These are phyloP conservation scores for Graphilbum fragrans DNA, from an alignment of 2,329 filamentous ascomycete genomes.

Conservation along the genomic window DNA sequence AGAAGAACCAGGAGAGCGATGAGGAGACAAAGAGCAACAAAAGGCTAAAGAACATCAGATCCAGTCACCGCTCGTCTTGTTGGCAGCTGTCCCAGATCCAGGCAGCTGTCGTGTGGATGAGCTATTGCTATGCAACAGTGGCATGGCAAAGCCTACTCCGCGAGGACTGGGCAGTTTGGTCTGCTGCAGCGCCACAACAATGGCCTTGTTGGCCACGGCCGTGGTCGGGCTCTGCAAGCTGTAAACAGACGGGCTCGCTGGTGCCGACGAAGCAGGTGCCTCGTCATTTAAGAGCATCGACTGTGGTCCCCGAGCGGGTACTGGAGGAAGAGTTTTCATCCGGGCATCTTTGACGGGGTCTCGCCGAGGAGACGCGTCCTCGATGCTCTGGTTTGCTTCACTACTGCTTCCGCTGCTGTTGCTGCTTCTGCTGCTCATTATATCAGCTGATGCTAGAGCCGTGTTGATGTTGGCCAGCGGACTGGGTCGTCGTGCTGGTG, in stretches of 20 bases:
- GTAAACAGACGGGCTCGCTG: slow-evolving; percentile 37
- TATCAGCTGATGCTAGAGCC: neutral
- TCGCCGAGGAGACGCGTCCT: slow-evolving; percentile 13
- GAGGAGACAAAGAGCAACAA: neutral
- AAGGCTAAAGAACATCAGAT: slow-evolving; percentile 7
- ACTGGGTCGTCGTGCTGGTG: slow-evolving; percentile 3
- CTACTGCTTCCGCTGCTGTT: neutral
- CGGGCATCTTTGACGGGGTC: slow-evolving; percentile 18
- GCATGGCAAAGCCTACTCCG: slow-evolving; percentile 28
- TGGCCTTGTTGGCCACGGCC: slow-evolving; percentile 15
- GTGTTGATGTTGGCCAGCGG: slow-evolving; percentile 5
- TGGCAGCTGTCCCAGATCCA: no score
- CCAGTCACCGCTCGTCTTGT: slow-evolving; percentile 8
- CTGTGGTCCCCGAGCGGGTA: no score
- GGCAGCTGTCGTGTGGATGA: neutral
- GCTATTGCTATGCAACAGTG: slow-evolving; percentile 13
- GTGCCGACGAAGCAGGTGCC: no score
- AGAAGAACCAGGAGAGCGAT: neutral
- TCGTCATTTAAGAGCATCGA: no score
- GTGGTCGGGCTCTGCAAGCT: slow-evolving; percentile 25
- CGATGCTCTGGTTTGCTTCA: neutral
- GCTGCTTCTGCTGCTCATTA: neutral
- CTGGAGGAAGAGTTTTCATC: slow-evolving; percentile 26
- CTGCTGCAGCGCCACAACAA: slow-evolving; percentile 14
- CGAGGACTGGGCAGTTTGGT: slow-evolving; percentile 28